Base-by-base conservation (phyloP, 2,329 filamentous ascomycete genomes). In the Sclerotinia glacialis region DNA sequence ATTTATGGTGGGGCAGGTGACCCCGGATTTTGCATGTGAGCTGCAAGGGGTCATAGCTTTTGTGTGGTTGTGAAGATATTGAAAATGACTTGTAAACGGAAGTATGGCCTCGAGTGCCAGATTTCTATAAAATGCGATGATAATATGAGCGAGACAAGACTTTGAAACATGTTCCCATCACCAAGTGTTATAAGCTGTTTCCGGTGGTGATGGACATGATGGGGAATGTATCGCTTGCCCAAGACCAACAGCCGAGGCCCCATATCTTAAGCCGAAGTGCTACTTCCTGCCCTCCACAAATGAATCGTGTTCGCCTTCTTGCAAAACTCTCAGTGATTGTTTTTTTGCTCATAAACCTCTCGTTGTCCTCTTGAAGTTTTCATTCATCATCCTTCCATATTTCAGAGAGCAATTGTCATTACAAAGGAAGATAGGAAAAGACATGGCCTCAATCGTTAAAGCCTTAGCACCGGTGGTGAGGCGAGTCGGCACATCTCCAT, bases 401-500 rank as follows among this genome's bases (percentile, higher is more conserved):
- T 49, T 49, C 14, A 49, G 8, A n/a, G 11, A 4, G 2, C 58
- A 37, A 21, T 37, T 49, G 7, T 49, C 31, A 3, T 23, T 42
- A 42, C 5, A 63, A 64, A 47, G 18, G 23, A 52, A 49, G 9
- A 16, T 40, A 49, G n/a, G 5, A 42, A 61, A n/a, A 59, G 61
- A 53, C 21, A 84, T 84, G 82, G 80, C 81, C 66, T 80, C 80
- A 56, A 77, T 84, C 70, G 76, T 78, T 67, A 81, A 80, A 71
- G 76, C 77, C 23, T 72, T 83, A 73, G 79, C 81, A 68, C 80
- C 81, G 62, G 74, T 79, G 72, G 79, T 78, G 71, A 78, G 78
- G 72, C 77, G 76, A 70, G 70, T 74, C 68, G 71, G 76, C 65
- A 75, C 78, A 59, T 71, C 78, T 66, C 40, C 31, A 7, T 49